Base-by-base conservation (phyloP, 2,329 filamentous ascomycete species). In the Phyllosticta citriasiana region DNA sequence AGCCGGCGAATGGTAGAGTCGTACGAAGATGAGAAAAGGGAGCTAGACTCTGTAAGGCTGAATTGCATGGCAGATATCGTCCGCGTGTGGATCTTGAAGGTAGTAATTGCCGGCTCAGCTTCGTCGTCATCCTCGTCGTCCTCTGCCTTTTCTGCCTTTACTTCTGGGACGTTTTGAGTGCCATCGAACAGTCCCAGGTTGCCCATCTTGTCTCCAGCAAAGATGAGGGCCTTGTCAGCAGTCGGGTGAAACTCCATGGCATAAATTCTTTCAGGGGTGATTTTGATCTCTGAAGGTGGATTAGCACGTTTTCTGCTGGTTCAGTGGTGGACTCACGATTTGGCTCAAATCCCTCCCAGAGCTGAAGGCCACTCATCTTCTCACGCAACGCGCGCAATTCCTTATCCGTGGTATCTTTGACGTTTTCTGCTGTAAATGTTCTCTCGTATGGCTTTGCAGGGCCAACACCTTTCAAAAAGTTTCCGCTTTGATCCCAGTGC, bases 131-230 rank as follows among this genome's bases (percentile, higher is more conserved):
- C 87, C 50, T 84, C 83, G 27, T 84, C 83, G 8, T 89, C 87
- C 27, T 89, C 86, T 3, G 88, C 86, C 8, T 84, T 83, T 61
- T 86, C 84, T 16, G 72, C 73, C 33, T 78, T 76, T 57, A 79
- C 73, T 64, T 78, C 76, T 3, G 81, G 69, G 2, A 78, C 77
- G 2, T 82, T 82, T 66, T 95, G 91, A 0, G 89, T 92, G 1
- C 87, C 91, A 70, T 99, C 93, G 60, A 97, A 93, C 0, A 99
- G 84, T 0, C 94, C 94, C 62, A 97, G 80, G 25, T 91, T 89
- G 1, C 94, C 93, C 65, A 95, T 82, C 72, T 99, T 99, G 69
- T 99, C 94, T 10, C 93, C 93, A 0, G 93, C 93, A 70, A 99
- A 95, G 1, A 97, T 82, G 2, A 99, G 79, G 0, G 92, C 86